A percentile compares a stretch with the other conserved stretches of the same genome.
phyloP scores from a whole-genome alignment of 805 yeast genomes.

The Candida tammaniensis region DNA sequence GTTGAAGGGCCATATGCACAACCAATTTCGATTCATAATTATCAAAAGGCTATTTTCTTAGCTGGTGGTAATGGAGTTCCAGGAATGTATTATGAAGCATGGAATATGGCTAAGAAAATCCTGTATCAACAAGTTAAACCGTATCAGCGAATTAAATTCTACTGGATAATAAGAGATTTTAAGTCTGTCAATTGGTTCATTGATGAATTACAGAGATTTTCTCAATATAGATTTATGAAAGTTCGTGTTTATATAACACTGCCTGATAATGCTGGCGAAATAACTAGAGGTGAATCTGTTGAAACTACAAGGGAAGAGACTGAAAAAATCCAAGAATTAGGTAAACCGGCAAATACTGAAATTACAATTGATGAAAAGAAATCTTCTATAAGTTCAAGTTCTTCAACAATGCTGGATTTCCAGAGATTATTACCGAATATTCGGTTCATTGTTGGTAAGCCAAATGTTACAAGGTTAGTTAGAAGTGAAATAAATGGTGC shows the following conservation, averaged over 20 bases:
- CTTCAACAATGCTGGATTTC: background rate
- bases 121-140: constrained; percentile 7
- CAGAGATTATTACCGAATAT: constrained; percentile 26
- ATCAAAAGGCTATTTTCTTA: constrained; percentile 53
- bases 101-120: background rate
- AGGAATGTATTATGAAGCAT: constrained; percentile 40
- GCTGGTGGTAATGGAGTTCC: constrained; percentile 79
- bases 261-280: constrained; percentile 17
- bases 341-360: background rate
- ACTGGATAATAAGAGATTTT: constrained; percentile 61
- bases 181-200: constrained; percentile 47
- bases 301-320: constrained; percentile 3
- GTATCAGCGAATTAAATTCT: constrained; percentile 29
- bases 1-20: constrained; percentile 67
- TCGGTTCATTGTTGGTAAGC: constrained; percentile 46
- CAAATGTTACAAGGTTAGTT: constrained; percentile 34
- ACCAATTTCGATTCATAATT: constrained; percentile 43
- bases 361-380: no score
- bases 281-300: constrained; percentile 29
- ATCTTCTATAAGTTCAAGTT: no score
- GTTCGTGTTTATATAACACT: constrained; percentile 26
- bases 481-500: constrained; percentile 33
- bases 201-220: constrained; percentile 32
- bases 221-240: constrained; percentile 22
- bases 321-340: no score